These are phyloP conservation scores for Diaporthe capsici DNA, from an alignment of 2,329 filamentous ascomycete species.

Conservation along the genomic window DNA sequence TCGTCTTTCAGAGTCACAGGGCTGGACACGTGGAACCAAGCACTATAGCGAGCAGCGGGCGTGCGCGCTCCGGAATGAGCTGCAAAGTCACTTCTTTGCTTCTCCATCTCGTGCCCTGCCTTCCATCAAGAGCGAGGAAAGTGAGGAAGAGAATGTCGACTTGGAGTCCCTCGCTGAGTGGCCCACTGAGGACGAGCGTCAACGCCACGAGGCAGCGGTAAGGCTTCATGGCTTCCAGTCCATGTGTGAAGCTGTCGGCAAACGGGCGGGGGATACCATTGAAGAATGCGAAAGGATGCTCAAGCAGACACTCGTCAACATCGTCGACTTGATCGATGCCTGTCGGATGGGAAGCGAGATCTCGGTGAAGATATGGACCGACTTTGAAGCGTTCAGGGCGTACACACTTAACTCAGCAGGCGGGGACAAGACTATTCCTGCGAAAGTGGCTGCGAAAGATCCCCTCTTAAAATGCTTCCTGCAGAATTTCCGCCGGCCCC, in stretches of 20 bases:
- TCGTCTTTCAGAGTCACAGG: slow-evolving; percentile 22
- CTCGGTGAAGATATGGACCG: background rate
- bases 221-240: slow-evolving; percentile 20
- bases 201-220: background rate
- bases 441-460: background rate
- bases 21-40: slow-evolving; percentile 8
- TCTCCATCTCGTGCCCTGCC: background rate
- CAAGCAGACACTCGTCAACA: slow-evolving; percentile 18
- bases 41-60: slow-evolving; percentile 1
- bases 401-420: background rate
- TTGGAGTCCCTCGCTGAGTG: background rate
- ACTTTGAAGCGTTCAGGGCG: background rate
- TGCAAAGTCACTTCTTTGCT: slow-evolving; percentile 14
- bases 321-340: slow-evolving; percentile 25
- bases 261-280: background rate
- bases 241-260: slow-evolving; percentile 3
- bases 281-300: background rate
- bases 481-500: background rate
- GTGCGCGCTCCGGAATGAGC: background rate
- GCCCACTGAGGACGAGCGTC: background rate
- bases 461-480: slow-evolving; percentile 1
- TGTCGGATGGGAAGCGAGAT: background rate
- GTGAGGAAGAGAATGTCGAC: background rate
- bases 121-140: background rate
- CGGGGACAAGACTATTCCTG: background rate